Evolutionary conservation across 345 rosid genomes (phyloP).

Genomic region (Camelina hispida): DNA sequence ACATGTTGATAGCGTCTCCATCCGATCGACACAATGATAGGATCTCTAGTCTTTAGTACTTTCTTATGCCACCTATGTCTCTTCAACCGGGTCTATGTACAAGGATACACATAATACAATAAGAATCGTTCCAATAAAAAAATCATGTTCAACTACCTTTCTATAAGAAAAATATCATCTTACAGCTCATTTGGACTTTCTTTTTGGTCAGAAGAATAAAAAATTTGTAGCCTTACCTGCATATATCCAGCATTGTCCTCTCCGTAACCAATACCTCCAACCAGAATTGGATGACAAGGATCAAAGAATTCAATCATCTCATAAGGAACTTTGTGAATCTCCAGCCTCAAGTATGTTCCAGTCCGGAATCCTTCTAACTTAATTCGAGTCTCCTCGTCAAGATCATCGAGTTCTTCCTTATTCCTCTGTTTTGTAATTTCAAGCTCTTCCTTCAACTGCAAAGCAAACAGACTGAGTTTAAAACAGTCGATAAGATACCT

Average conservation of each 20-base stretch:
- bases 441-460: slow-evolving; percentile 85
- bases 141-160: slow-evolving; percentile 10
- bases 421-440: slow-evolving; percentile 83
- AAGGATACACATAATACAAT: neutral
- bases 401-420: slow-evolving; percentile 73
- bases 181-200: slow-evolving; percentile 14
- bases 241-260: slow-evolving; percentile 92
- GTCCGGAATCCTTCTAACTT: slow-evolving; percentile 89
- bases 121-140: slow-evolving; percentile 2
- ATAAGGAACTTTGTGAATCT: slow-evolving; percentile 85
- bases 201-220: slow-evolving; percentile 10
- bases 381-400: slow-evolving; percentile 74
- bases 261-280: slow-evolving; percentile 87
- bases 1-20: slow-evolving; percentile 89
- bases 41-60: slow-evolving; percentile 87
- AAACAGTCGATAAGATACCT: slow-evolving; percentile 30
- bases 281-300: slow-evolving; percentile 83
- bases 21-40: slow-evolving; percentile 87
- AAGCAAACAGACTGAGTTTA: slow-evolving; percentile 40
- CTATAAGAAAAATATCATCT: slow-evolving; percentile 7
- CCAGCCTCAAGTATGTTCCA: slow-evolving; percentile 86
- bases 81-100: slow-evolving; percentile 74
- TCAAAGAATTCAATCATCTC: slow-evolving; percentile 96
- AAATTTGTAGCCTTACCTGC: slow-evolving; percentile 68
- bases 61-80: slow-evolving; percentile 93